phyloP scores from a whole-genome alignment of 78 protist genomes.

The Dictyostelium capitatum region DNA sequence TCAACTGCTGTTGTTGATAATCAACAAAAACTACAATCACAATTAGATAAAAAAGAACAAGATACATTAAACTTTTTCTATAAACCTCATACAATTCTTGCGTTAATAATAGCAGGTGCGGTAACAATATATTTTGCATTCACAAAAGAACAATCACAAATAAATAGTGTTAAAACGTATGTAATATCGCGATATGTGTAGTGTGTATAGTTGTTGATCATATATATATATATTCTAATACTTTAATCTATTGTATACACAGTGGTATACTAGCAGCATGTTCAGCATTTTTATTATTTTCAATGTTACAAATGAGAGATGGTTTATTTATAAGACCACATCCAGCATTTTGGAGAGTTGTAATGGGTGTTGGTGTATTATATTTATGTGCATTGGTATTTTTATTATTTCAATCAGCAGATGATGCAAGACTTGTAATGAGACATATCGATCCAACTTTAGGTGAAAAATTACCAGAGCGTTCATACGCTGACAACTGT shows the following conservation, averaged over 20 bases:
- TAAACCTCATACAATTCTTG: conserved; percentile 84
- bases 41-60: conserved; percentile 38
- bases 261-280: conserved; percentile 87
- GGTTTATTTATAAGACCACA: conserved; percentile 93
- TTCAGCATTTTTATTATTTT: conserved; percentile 81
- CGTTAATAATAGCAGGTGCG: conserved; percentile 45
- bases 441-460: conserved; percentile 79
- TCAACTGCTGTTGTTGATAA: background rate
- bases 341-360: conserved; percentile 94
- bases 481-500: conserved; percentile 90
- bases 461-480: conserved; percentile 82
- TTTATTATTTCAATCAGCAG: conserved; percentile 87
- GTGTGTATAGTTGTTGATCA: too few relatives aligned
- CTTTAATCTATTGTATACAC: too few relatives aligned
- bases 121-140: conserved; percentile 78
- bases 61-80: conserved; percentile 66
- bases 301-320: conserved; percentile 83
- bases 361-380: conserved; percentile 87
- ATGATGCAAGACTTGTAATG: conserved; percentile 80
- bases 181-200: too few relatives aligned
- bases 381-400: conserved; percentile 86
- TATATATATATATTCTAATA: too few relatives aligned
- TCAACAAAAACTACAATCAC: background rate
- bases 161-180: conserved; percentile 58
- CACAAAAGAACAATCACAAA: conserved; percentile 61